Conservation (phyloP, 306 rosid species). For the Betula pendula region DNA sequence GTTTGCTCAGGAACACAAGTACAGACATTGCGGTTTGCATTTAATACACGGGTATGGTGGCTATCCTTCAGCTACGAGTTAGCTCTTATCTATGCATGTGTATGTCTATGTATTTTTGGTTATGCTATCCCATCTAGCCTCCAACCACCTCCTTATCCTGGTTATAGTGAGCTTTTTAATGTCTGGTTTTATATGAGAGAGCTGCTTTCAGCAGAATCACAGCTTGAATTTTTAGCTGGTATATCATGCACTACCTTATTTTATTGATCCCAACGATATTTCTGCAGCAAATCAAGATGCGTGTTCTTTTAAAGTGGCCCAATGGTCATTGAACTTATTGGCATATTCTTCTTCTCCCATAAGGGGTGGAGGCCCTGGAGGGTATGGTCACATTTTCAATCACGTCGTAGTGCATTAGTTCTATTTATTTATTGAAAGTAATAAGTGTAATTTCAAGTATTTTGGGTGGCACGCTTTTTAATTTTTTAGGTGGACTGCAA, state of each 20-base stretch:
- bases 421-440: not conserved
- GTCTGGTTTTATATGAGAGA: not conserved
- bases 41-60: conserved; percentile 61
- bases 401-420: not conserved
- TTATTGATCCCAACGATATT: not conserved
- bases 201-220: not conserved
- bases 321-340: not conserved
- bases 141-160: not conserved
- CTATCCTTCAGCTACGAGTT: conserved; percentile 18
- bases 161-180: not conserved
- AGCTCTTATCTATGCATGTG: not conserved
- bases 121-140: not conserved
- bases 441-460: not conserved
- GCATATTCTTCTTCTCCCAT: not conserved
- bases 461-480: not conserved
- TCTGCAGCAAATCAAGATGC: too few species aligned
- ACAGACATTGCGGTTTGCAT: conserved; percentile 79
- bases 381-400: not conserved
- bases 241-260: not conserved
- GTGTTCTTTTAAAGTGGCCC: not conserved
- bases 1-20: conserved; percentile 93
- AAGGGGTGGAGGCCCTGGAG: not conserved
- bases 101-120: not conserved
- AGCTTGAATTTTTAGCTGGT: not conserved
- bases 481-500: not conserved